phyloP scores from a whole-genome alignment of 257 asterid species.

The Scutellaria baicalensis region DNA sequence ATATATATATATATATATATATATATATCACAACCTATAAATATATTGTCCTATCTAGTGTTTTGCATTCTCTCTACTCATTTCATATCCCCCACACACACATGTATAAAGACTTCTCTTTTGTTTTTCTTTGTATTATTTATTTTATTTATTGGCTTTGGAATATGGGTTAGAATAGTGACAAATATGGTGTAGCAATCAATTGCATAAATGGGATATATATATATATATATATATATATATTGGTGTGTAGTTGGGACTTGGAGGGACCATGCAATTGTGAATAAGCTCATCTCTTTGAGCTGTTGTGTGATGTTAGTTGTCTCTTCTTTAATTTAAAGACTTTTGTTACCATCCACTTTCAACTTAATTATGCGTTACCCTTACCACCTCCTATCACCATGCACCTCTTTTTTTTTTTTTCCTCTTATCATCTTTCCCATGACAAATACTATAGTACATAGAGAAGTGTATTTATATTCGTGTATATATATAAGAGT shows the following conservation, averaged over 20 bases:
- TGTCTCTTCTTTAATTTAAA: too few relatives aligned
- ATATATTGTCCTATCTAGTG: neutral
- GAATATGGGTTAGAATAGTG: neutral
- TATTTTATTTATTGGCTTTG: neutral
- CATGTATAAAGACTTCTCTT: neutral
- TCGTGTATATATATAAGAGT: too few relatives aligned
- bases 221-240: neutral
- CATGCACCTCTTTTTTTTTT: too few relatives aligned
- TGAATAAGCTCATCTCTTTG: neutral
- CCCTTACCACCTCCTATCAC: too few relatives aligned
- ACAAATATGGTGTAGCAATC: neutral
- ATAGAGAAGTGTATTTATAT: too few relatives aligned
- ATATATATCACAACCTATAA: neutral
- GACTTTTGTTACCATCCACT: too few relatives aligned
- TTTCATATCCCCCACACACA: neutral
- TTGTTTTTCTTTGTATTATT: too few relatives aligned
- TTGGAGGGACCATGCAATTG: neutral
- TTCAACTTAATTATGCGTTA: too few relatives aligned
- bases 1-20: neutral
- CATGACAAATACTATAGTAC: too few relatives aligned
- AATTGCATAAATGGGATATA: neutral
- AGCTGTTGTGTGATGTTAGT: neutral
- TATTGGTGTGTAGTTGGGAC: neutral
- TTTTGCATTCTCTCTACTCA: neutral
- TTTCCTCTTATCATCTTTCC: too few relatives aligned